phyloP scores from a whole-genome alignment of 495 filamentous ascomycete genomes.

The Astrocystis sublimbata region DNA sequence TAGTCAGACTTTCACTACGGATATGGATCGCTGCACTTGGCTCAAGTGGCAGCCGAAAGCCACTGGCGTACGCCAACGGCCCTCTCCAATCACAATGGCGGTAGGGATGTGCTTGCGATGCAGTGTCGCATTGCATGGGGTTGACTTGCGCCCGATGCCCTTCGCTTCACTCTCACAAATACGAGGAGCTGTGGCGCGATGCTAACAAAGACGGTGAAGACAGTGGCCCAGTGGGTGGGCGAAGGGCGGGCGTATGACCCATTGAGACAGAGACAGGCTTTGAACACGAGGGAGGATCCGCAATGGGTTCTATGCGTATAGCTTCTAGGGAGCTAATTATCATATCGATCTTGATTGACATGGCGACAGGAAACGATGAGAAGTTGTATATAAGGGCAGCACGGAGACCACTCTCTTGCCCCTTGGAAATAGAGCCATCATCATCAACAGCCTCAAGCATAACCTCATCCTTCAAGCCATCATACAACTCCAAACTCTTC shows the following conservation, averaged over 20 bases:
- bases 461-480: not conserved
- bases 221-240: too few relatives aligned
- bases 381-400: not conserved
- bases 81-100: not conserved
- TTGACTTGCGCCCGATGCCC: not conserved
- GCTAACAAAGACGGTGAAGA: not conserved
- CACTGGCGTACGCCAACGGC: not conserved
- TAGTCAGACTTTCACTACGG: not conserved
- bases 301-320: too few relatives aligned
- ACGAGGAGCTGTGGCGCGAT: conserved; percentile 10
- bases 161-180: not conserved
- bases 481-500: too few relatives aligned
- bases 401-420: not conserved
- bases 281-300: conserved; percentile 2
- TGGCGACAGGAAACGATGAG: not conserved
- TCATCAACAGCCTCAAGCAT: not conserved
- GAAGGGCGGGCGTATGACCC: not conserved
- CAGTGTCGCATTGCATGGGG: not conserved
- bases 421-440: not conserved
- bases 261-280: not conserved
- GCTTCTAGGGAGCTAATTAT: too few relatives aligned
- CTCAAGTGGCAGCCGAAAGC: not conserved
- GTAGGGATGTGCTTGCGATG: not conserved
- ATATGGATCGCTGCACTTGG: not conserved
- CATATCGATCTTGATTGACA: too few relatives aligned